Percentiles rank a stretch among this genome's conserved stretches.
Conservation (phyloP, 2,329 filamentous ascomycete genomes). For the Alternaria triticimaculans region DNA sequence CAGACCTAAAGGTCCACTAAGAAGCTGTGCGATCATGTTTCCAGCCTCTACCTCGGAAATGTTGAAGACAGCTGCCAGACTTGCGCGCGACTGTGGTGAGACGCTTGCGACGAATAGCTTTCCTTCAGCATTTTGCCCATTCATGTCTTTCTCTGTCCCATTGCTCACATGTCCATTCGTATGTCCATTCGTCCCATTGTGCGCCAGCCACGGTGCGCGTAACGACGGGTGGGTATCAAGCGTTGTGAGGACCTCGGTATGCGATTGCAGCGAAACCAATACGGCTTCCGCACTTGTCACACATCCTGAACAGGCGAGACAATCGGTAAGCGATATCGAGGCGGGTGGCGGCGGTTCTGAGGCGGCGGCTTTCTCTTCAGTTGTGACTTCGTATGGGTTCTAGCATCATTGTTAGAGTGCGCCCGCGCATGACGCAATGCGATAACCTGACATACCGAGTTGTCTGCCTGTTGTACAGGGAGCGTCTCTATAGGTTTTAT, state of each 20-base stretch:
- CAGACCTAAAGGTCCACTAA: constrained; percentile 74
- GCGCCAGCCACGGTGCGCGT: constrained; percentile 38
- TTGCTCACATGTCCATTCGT: constrained; percentile 14
- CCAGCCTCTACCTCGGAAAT: constrained; percentile 77
- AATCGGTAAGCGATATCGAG: constrained; percentile 95
- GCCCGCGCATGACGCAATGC: constrained; percentile 16
- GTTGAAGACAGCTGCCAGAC: constrained; percentile 82
- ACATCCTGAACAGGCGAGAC: constrained; percentile 95
- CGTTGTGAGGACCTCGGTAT: constrained; percentile 84
- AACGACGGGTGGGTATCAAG: constrained; percentile 69
- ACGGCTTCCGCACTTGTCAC: constrained; percentile 97
- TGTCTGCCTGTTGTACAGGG: constrained; percentile 62
- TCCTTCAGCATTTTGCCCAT: constrained; percentile 53
- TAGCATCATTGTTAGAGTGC: constrained; percentile 44
- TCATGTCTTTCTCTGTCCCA: constrained; percentile 16
- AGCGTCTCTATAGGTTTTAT: constrained; percentile 97
- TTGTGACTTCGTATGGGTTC: constrained; percentile 83
- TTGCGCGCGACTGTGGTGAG: constrained; percentile 88
- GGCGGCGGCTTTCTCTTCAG: constrained; percentile 75
- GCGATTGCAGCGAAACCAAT: constrained; percentile 92
- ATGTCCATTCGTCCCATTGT: constrained; percentile 35
- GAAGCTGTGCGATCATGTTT: constrained; percentile 80
- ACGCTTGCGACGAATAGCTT: constrained; percentile 91
- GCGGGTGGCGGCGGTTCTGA: constrained; percentile 71
- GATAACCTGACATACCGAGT: constrained; percentile 47